phyloP scores from a whole-genome alignment of 169 alveolate species.

The Plasmodium billcollinsi region DNA sequence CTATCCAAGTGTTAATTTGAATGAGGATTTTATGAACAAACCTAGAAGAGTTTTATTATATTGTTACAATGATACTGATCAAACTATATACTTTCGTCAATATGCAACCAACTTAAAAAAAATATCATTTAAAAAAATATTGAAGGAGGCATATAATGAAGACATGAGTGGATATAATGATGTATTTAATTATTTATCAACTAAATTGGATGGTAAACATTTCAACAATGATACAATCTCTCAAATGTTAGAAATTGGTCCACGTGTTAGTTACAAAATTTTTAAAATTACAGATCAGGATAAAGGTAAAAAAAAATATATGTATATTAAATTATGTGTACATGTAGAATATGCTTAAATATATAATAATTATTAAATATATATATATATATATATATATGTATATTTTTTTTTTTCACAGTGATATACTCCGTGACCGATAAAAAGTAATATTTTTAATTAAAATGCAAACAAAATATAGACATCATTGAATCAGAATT shows the following conservation, averaged over 20 bases:
- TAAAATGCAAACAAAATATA: not conserved
- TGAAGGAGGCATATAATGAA: slow-evolving; percentile 45
- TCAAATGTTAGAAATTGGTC: slow-evolving; percentile 69
- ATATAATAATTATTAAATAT: no score
- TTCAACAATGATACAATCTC: slow-evolving; percentile 12
- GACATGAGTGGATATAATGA: slow-evolving; percentile 14
- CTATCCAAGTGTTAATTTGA: slow-evolving; percentile 66
- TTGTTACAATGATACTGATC: slow-evolving; percentile 41
- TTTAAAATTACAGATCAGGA: slow-evolving; percentile 67
- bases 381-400: no score
- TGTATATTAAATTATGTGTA: no score
- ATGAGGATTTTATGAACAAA: slow-evolving; percentile 20
- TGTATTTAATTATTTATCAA: slow-evolving; percentile 45
- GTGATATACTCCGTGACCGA: slow-evolving; percentile 36
- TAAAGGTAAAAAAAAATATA: slow-evolving; percentile 34
- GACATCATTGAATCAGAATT: no score
- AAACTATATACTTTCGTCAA: slow-evolving; percentile 73
- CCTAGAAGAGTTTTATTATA: slow-evolving; percentile 56
- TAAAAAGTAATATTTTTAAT: slow-evolving; percentile 4
- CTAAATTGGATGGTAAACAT: slow-evolving; percentile 9
- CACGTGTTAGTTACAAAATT: slow-evolving; percentile 56
- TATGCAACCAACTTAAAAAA: slow-evolving; percentile 31
- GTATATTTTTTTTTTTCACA: not conserved
- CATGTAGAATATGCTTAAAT: no score
- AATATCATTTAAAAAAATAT: slow-evolving; percentile 28